A percentile compares a stretch with the other conserved stretches of the same genome.
These are phyloP conservation scores for Anisogramma anomala DNA, from an alignment of 2,329 filamentous ascomycete genomes.

Conservation along the genomic window DNA sequence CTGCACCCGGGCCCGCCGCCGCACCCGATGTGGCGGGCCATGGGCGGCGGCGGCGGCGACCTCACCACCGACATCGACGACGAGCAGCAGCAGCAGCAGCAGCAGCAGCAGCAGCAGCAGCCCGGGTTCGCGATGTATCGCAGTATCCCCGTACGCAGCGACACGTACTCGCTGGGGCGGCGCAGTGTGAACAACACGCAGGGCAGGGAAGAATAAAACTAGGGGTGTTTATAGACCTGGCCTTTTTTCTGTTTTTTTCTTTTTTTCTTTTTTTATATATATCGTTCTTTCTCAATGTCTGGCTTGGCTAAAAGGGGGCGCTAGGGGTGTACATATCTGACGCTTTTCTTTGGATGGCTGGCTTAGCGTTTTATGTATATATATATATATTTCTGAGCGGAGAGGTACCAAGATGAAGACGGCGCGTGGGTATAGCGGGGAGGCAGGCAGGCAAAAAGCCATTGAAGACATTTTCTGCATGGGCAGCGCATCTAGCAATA, in stretches of 20 bases:
- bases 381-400: too few species aligned
- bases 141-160: constrained; percentile 7
- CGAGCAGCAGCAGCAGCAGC: too few species aligned
- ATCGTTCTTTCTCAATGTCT: too few species aligned
- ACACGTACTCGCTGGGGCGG: constrained; percentile 13
- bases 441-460: neutral
- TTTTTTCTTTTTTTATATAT: neutral
- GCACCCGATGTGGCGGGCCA: constrained; percentile 2
- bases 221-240: neutral
- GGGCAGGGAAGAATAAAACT: constrained; percentile 10
- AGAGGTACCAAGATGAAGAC: too few species aligned
- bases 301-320: too few species aligned
- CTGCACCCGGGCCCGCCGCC: constrained; percentile 37
- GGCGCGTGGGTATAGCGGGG: too few species aligned
- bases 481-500: constrained; percentile 9
- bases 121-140: constrained; percentile 5
- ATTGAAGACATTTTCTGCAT: constrained; percentile 6
- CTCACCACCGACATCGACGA: too few species aligned
- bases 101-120: neutral
- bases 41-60: too few species aligned
- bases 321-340: too few species aligned
- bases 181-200: constrained; percentile 7
- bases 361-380: too few species aligned
- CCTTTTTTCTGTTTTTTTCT: neutral
- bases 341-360: too few species aligned